Evolutionary conservation across 2,329 filamentous ascomycete species (phyloP).

Genomic region (Cladosporium colombiae): DNA sequence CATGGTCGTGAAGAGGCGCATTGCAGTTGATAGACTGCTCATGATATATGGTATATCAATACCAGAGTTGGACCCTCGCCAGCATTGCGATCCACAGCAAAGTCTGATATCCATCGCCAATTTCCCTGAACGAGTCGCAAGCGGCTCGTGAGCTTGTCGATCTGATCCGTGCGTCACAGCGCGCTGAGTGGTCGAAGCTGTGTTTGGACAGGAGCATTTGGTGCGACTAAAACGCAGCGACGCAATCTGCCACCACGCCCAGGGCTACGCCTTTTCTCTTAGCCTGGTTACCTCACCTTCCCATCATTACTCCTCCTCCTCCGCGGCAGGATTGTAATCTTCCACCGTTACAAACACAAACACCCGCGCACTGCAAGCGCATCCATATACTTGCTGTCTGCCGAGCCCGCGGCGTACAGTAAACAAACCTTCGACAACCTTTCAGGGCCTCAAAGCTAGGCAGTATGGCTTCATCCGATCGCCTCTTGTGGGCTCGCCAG

Average conservation of each 20-base stretch:
- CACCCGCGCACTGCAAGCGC: neutral
- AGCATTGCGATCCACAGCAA: neutral
- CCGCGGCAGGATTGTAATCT: neutral
- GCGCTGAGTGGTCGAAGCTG: constrained; percentile 11
- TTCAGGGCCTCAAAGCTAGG: neutral
- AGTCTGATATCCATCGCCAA: neutral
- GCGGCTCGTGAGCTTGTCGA: neutral
- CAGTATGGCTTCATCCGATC: constrained; percentile 10
- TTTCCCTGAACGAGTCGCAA: neutral
- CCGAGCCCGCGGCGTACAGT: neutral
- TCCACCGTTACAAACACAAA: neutral
- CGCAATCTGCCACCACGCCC: neutral
- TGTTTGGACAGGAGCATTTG: constrained; percentile 11
- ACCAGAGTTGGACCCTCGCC: neutral
- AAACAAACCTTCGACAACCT: constrained; percentile 1
- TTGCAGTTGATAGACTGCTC: neutral
- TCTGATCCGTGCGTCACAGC: constrained; percentile 8
- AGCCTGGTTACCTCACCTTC: neutral
- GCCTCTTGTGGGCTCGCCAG: constrained; percentile 14
- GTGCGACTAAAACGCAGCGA: no score
- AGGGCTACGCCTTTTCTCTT: neutral
- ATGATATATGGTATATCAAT: neutral
- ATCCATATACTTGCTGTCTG: constrained; percentile 2
- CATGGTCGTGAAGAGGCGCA: neutral
- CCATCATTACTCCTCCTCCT: neutral